Percentiles rank a stretch among this genome's conserved stretches.
Conservation (phyloP, 257 asterid species). For the Jacaranda mimosifolia region DNA sequence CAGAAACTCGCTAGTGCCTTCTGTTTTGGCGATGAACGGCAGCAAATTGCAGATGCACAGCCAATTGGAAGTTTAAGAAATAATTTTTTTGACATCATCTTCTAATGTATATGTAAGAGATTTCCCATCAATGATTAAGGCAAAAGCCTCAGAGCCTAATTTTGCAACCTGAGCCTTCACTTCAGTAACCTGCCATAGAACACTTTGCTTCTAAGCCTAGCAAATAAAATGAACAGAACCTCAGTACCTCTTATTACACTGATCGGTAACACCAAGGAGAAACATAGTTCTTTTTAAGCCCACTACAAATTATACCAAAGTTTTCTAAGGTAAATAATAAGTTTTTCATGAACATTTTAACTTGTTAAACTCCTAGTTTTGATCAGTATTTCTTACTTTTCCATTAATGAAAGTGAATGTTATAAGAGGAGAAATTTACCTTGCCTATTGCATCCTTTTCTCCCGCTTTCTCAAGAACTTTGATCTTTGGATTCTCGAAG, state of each 20-base stretch:
- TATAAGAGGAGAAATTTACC: slow-evolving; percentile 52
- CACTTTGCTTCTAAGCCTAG: slow-evolving; percentile 82
- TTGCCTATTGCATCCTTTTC: slow-evolving; percentile 77
- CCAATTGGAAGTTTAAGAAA: slow-evolving; percentile 80
- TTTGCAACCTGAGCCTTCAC: slow-evolving; percentile 68
- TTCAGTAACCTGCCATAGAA: slow-evolving; percentile 66
- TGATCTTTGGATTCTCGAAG: no score
- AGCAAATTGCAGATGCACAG: slow-evolving; percentile 97
- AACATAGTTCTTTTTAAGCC: no score
- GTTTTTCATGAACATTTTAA: background rate
- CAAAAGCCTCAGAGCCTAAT: slow-evolving; percentile 70
- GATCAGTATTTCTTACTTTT: background rate
- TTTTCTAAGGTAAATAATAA: background rate
- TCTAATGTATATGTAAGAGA: slow-evolving; percentile 89
- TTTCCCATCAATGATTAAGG: slow-evolving; percentile 95
- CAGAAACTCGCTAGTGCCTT: slow-evolving; percentile 81
- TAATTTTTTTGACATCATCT: slow-evolving; percentile 61
- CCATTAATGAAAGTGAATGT: background rate
- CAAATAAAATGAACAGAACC: slow-evolving; percentile 21
- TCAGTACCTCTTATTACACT: slow-evolving; percentile 15
- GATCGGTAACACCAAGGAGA: no score
- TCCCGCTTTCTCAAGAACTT: no score
- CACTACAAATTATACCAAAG: no score
- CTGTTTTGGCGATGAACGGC: slow-evolving; percentile 98
- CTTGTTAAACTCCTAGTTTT: background rate